Evolutionary conservation across 2,329 filamentous ascomycete genomes (phyloP), one percentile per base, ranked within the genome.

Genomic region (Microsporum ferrugineum): DNA sequence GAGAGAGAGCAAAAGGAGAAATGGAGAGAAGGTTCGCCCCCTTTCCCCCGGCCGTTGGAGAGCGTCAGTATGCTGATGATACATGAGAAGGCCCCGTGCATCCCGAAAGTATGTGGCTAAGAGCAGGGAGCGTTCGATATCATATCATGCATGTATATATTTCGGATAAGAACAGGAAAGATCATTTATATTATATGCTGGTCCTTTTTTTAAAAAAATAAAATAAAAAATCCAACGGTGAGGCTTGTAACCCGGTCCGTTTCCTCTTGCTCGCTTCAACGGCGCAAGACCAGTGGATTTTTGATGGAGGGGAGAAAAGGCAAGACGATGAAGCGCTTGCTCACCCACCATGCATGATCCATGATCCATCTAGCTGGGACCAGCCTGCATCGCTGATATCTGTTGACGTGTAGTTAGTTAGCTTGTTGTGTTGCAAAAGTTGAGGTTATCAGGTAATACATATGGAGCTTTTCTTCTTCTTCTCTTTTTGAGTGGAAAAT

Each of bases 361-460:
- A 38, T 57, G 55, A 57, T 39, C 55, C 55, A 57, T 57, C 38
- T 33, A 8, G 55, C 55, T 57, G 55, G 55, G 33, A 41, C 55
- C 34, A 57, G 55, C 34, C 38, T 57, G 55, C 29, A 53, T 53
- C n/a, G 27, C 17, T 10, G 49, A 53, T 33, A 33, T 31, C 29
- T 12, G n/a, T 27, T 53, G 49, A 53, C 49, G 49, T 53, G 31
- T 53, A 34, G 49, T 27, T 29, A 53, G 45, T 45, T n/a, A 45
- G 45, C 17, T 29, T n/a, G 17, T 23, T 23, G 27, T 33, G 49
- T 12, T 29, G 31, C 12, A 8, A 3, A 7, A 14, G 27, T 53
- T 8, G 47, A 31, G 47, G 6, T 17, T 17, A 17, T 23, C 43
- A 2, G 1, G 43, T 14, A 29, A 8, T 17, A 43, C 14, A 6